These are phyloP conservation scores for Vigna nakashimae DNA, from an alignment of 306 rosid genomes.

Conservation along the genomic window DNA sequence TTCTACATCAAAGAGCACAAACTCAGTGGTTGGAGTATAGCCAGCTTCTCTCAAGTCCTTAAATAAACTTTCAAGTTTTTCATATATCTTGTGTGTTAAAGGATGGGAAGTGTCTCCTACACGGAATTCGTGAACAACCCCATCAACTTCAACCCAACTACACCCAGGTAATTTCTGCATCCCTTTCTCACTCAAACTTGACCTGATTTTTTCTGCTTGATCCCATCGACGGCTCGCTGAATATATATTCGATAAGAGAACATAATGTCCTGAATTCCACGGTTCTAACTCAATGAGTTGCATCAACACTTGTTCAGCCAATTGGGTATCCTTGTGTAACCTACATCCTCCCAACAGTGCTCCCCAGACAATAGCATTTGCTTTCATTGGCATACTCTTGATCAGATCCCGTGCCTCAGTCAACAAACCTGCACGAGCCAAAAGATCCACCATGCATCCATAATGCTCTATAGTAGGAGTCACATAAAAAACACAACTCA, in stretches of 20 bases:
- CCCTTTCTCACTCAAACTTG: conserved; percentile 61
- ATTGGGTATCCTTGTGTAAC: conserved; percentile 62
- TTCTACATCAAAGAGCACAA: conserved; percentile 74
- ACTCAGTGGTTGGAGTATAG: conserved; percentile 75
- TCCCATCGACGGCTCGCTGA: conserved; percentile 67
- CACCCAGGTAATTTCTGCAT: conserved; percentile 68
- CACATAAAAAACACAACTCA: conserved; percentile 54
- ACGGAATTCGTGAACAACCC: conserved; percentile 69
- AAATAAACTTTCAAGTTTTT: conserved; percentile 60
- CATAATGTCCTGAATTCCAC: conserved; percentile 78
- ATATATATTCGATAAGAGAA: conserved; percentile 77
- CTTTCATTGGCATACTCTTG: conserved; percentile 68
- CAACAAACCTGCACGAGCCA: conserved; percentile 73
- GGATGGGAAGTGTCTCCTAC: conserved; percentile 75
- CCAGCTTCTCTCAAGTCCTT: conserved; percentile 72
- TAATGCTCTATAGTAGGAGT: conserved; percentile 74
- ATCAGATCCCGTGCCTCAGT: conserved; percentile 65
- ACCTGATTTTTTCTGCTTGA: conserved; percentile 68
- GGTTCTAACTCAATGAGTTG: conserved; percentile 78
- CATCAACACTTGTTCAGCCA: conserved; percentile 67
- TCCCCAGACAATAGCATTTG: conserved; percentile 77
- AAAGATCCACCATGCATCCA: conserved; percentile 83
- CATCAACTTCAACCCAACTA: conserved; percentile 79
- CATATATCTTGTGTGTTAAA: conserved; percentile 63
- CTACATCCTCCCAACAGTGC: conserved; percentile 76